A percentile compares a stretch with the other conserved stretches of the same genome.
Evolutionary conservation across 257 asterid species (phyloP).

Genomic region (Primulina tabacum): DNA sequence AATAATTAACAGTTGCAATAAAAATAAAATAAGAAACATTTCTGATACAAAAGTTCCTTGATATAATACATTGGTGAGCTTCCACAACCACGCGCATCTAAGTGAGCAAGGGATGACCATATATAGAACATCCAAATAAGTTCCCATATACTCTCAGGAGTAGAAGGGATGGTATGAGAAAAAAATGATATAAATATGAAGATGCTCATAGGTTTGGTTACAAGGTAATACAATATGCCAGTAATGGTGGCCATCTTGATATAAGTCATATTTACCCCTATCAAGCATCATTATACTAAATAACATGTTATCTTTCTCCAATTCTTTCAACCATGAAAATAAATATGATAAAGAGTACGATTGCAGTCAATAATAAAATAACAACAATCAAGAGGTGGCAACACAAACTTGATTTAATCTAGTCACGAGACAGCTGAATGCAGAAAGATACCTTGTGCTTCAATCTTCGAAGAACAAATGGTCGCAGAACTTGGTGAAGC

Average conservation of each 20-base stretch:
- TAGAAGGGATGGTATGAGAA: background rate
- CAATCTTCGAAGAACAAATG: constrained; percentile 95
- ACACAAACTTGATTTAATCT: constrained; percentile 5
- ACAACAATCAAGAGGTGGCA: background rate
- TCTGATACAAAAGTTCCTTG: constrained; percentile 20
- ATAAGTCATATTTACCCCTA: background rate
- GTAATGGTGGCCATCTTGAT: constrained; percentile 5
- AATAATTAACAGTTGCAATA: constrained; percentile 27
- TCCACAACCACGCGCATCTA: constrained; percentile 16
- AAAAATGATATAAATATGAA: background rate
- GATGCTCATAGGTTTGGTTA: background rate
- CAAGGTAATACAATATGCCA: constrained; percentile 18
- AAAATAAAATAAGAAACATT: constrained; percentile 22
- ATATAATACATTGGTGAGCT: constrained; percentile 1
- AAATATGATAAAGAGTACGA: background rate
- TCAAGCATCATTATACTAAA: background rate
- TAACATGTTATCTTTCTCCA: background rate
- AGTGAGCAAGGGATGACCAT: constrained; percentile 11
- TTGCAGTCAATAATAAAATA: background rate
- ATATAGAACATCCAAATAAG: constrained; percentile 14
- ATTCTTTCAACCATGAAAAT: constrained; percentile 10
- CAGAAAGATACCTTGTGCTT: constrained; percentile 80
- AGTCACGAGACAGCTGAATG: constrained; percentile 6
- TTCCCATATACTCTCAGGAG: background rate
- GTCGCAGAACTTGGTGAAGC: constrained; percentile 98